phyloP scores from a whole-genome alignment of 2,329 filamentous ascomycete species.

The Raffaelea albimanens region DNA sequence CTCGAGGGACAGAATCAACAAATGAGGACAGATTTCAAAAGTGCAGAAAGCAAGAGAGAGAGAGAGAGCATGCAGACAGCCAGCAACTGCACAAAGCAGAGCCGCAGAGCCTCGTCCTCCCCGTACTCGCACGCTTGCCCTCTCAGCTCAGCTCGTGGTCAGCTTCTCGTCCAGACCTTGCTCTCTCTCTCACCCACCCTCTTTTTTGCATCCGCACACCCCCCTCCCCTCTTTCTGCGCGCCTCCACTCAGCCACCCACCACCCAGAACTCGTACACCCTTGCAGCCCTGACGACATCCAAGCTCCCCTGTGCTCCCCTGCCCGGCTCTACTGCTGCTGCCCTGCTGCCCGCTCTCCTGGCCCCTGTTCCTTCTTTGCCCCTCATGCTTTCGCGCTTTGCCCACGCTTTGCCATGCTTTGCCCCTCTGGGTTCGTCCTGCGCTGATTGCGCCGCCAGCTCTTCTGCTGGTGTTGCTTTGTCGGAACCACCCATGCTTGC shows the following conservation, averaged over 20 bases:
- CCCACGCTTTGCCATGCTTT: background rate
- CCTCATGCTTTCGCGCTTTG: too few species aligned
- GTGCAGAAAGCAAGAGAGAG: too few species aligned
- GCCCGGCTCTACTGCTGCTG: background rate
- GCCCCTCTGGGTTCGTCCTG: background rate
- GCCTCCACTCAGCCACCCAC: conserved; percentile 10
- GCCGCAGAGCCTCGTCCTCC: too few species aligned
- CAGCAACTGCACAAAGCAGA: too few species aligned
- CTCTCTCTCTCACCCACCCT: background rate
- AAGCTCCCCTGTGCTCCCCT: conserved; percentile 6
- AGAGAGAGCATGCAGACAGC: too few species aligned
- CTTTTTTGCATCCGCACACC: background rate
- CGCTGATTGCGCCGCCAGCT: background rate
- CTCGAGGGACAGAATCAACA: background rate
- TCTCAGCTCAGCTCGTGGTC: background rate
- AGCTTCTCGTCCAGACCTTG: background rate
- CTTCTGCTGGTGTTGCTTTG: background rate
- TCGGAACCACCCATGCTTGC: background rate
- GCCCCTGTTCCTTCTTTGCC: conserved; percentile 1
- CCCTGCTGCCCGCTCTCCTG: background rate
- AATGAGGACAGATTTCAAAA: background rate
- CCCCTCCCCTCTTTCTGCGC: background rate
- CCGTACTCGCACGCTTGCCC: background rate
- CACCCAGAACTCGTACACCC: too few species aligned
- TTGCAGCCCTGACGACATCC: conserved; percentile 13